A percentile compares a stretch with the other conserved stretches of the same genome.
Conservation (phyloP, 768 basidiomycete genomes). For the Rhizopogon rudus region DNA sequence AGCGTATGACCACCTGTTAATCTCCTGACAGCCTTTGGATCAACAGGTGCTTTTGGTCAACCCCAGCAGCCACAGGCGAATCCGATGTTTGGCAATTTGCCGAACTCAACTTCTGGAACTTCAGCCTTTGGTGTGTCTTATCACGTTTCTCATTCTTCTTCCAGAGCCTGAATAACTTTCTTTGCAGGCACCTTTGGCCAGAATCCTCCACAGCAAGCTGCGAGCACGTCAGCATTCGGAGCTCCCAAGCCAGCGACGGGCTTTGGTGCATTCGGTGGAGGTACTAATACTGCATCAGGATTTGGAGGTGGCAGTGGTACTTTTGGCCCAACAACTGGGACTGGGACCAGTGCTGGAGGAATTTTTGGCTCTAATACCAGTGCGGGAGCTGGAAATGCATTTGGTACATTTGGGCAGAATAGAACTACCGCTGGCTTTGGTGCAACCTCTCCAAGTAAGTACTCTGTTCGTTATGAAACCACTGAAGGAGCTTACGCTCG, state of each 20-base stretch:
- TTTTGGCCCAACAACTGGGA: constrained; percentile 33
- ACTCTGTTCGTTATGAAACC: constrained; percentile 3
- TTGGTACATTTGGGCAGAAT: constrained; percentile 58
- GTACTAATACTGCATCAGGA: constrained; percentile 22
- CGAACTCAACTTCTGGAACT: constrained; percentile 28
- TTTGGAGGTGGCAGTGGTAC: constrained; percentile 42
- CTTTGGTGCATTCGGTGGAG: constrained; percentile 65
- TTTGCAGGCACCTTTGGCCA: constrained; percentile 35
- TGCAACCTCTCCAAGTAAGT: constrained; percentile 29
- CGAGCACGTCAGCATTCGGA: constrained; percentile 49
- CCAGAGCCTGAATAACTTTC: constrained; percentile 5
- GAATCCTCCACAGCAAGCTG: constrained; percentile 33
- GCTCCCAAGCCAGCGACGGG: constrained; percentile 65
- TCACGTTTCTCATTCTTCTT: constrained; percentile 3
- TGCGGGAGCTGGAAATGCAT: constrained; percentile 28
- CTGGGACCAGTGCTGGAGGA: constrained; percentile 27
- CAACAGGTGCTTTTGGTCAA: constrained; percentile 55
- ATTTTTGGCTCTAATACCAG: constrained; percentile 30
- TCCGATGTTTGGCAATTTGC: constrained; percentile 75
- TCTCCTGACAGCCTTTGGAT: constrained; percentile 46
- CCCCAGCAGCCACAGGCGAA: constrained; percentile 61
- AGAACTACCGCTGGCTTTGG: constrained; percentile 42
- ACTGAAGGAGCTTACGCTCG: constrained; percentile 8
- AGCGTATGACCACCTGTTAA: constrained; percentile 19
- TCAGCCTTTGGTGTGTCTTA: constrained; percentile 31